These are phyloP conservation scores for Coprinopsis marcescibilis DNA, from an alignment of 768 basidiomycete genomes.

Conservation along the genomic window DNA sequence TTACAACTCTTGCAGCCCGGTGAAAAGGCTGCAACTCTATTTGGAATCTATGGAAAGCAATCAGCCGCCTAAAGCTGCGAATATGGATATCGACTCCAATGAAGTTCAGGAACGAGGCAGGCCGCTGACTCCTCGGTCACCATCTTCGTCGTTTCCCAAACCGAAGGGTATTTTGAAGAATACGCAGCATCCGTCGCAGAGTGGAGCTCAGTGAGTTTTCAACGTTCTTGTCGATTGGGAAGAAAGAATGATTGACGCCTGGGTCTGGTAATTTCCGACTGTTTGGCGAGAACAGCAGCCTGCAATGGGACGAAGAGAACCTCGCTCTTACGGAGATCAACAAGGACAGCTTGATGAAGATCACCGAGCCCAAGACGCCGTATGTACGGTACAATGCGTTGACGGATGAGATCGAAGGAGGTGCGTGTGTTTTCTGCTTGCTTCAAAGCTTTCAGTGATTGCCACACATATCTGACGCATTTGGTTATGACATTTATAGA, in stretches of 20 bases:
- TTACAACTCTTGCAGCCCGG: too few species aligned
- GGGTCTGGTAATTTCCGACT: slow-evolving; percentile 5
- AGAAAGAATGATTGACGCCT: slow-evolving; percentile 1
- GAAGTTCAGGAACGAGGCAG: slow-evolving; percentile 15
- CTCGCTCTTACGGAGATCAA: slow-evolving; percentile 87
- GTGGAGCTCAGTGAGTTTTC: slow-evolving; percentile 45
- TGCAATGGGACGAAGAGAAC: slow-evolving; percentile 96
- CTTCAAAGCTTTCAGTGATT: neutral
- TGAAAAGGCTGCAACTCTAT: too few species aligned
- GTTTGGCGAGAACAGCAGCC: slow-evolving; percentile 37
- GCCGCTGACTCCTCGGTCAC: slow-evolving; percentile 42
- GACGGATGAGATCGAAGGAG: slow-evolving; percentile 80
- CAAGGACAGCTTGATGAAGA: slow-evolving; percentile 98
- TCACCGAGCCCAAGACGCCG: slow-evolving; percentile 95
- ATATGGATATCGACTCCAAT: too few species aligned
- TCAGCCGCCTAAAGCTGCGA: too few species aligned
- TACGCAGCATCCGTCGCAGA: slow-evolving; percentile 42
- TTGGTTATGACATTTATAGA: slow-evolving; percentile 43
- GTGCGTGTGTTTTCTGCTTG: slow-evolving; percentile 35
- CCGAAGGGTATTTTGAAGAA: slow-evolving; percentile 92
- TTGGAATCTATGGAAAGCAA: too few species aligned
- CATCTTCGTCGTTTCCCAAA: slow-evolving; percentile 63
- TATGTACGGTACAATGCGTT: slow-evolving; percentile 89
- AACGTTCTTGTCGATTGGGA: neutral
- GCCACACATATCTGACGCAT: neutral